Conservation (phyloP, 2,329 filamentous ascomycete species). For the Diaporthe helianthi region DNA sequence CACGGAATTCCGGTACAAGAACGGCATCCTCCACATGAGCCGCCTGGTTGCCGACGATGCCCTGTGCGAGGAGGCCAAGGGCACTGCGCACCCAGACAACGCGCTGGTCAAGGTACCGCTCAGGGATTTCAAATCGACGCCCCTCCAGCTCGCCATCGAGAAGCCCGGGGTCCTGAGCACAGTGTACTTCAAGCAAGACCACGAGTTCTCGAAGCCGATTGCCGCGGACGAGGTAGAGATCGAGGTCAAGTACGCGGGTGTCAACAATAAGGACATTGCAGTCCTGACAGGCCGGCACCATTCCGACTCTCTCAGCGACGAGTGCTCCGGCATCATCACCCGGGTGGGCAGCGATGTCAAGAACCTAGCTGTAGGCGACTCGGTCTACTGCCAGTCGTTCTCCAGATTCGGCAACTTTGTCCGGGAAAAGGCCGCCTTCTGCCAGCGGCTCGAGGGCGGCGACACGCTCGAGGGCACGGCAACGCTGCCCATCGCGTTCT, state of each 20-base stretch:
- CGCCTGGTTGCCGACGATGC: not conserved
- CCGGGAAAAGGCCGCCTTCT: not conserved
- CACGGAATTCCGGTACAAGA: not conserved
- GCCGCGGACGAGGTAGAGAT: slow-evolving; percentile 30
- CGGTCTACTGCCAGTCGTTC: not conserved
- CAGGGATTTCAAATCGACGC: not conserved
- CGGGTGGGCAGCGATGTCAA: slow-evolving; percentile 18
- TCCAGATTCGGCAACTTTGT: not conserved
- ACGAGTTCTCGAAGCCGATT: not conserved
- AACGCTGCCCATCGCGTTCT: slow-evolving; percentile 37
- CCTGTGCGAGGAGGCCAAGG: not conserved
- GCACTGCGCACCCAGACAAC: not conserved
- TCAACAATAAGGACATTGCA: slow-evolving; percentile 33
- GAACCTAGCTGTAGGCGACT: slow-evolving; percentile 12
- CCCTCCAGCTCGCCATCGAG: slow-evolving; percentile 14
- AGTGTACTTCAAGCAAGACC: slow-evolving; percentile 27
- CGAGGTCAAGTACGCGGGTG: slow-evolving; percentile 25
- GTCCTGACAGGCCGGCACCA: slow-evolving; percentile 36
- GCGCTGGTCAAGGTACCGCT: slow-evolving; percentile 3
- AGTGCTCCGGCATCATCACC: slow-evolving; percentile 39
- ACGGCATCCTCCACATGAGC: not conserved
- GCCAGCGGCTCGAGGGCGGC: not conserved
- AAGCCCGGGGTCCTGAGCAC: slow-evolving; percentile 27
- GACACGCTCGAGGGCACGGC: slow-evolving; percentile 32
- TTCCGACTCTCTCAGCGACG: slow-evolving; percentile 37